A percentile compares a stretch with the other conserved stretches of the same genome.
Conservation (phyloP, 2,329 filamentous ascomycete genomes). For the Madurella mycetomatis region DNA sequence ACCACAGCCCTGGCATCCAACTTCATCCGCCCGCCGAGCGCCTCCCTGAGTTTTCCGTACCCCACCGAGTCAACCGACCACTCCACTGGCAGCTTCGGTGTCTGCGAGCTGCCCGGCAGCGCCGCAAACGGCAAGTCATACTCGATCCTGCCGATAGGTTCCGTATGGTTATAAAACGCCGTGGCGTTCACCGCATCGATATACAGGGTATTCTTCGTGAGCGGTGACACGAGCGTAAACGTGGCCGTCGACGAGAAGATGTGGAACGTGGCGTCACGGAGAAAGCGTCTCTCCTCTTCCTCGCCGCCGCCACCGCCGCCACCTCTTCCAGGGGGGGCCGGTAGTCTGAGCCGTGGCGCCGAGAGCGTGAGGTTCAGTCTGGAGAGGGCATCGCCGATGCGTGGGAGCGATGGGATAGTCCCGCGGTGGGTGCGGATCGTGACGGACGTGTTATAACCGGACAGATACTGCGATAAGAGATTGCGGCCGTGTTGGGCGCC, state of each 20-base stretch:
- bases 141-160: constrained; percentile 71
- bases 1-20: constrained; percentile 75
- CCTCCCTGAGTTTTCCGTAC: constrained; percentile 74
- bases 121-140: constrained; percentile 72
- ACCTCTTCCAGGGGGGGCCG: constrained; percentile 40
- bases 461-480: constrained; percentile 80
- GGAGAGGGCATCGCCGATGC: constrained; percentile 68
- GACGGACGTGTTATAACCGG: constrained; percentile 78
- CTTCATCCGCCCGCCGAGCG: constrained; percentile 74
- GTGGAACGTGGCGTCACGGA: constrained; percentile 82
- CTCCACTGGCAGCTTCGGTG: constrained; percentile 74
- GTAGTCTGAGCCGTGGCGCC: constrained; percentile 60
- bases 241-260: constrained; percentile 79
- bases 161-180: constrained; percentile 76
- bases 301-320: constrained; percentile 33
- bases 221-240: constrained; percentile 77
- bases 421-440: constrained; percentile 65
- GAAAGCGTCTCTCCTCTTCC: constrained; percentile 60
- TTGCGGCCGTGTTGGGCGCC: constrained; percentile 62
- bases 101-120: constrained; percentile 66
- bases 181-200: constrained; percentile 79
- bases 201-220: constrained; percentile 67
- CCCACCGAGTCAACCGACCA: constrained; percentile 75
- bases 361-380: constrained; percentile 66
- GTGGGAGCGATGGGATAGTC: constrained; percentile 69